phyloP scores from a whole-genome alignment of 192 early-diverging fungal genomes.

The Entomortierella lignicola region DNA sequence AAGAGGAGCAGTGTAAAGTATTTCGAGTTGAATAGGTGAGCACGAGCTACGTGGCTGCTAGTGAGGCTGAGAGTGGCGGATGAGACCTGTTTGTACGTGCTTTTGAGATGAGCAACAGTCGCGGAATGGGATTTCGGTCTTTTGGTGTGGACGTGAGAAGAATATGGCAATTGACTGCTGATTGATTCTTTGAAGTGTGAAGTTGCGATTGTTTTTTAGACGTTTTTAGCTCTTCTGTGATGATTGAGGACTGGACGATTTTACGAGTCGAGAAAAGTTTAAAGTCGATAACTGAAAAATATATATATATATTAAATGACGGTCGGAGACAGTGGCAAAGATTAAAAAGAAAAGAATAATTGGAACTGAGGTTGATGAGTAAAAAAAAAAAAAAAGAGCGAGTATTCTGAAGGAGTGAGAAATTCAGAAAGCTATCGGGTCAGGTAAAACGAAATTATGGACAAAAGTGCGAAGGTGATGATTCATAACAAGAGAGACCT shows the following conservation, averaged over 20 bases:
- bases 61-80: not conserved
- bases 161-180: not conserved
- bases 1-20: not conserved
- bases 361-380: too few species aligned
- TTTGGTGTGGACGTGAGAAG: slow-evolving; percentile 3
- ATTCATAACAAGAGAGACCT: too few species aligned
- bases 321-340: not conserved
- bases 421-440: not conserved
- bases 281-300: not conserved
- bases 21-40: not conserved
- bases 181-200: not conserved
- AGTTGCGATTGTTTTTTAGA: not conserved
- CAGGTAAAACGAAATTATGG: too few species aligned
- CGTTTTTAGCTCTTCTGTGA: not conserved
- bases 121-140: slow-evolving; percentile 10
- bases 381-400: not conserved
- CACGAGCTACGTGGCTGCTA: slow-evolving; percentile 3
- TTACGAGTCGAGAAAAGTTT: too few species aligned
- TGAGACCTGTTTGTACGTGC: not conserved
- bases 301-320: not conserved
- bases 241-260: not conserved
- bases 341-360: not conserved
- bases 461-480: not conserved
- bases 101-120: not conserved
- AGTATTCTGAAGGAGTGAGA: not conserved